A percentile compares a stretch with the other conserved stretches of the same genome.
phyloP scores from a whole-genome alignment of 139 green algal genomes.

The Coelastrella sp. region DNA sequence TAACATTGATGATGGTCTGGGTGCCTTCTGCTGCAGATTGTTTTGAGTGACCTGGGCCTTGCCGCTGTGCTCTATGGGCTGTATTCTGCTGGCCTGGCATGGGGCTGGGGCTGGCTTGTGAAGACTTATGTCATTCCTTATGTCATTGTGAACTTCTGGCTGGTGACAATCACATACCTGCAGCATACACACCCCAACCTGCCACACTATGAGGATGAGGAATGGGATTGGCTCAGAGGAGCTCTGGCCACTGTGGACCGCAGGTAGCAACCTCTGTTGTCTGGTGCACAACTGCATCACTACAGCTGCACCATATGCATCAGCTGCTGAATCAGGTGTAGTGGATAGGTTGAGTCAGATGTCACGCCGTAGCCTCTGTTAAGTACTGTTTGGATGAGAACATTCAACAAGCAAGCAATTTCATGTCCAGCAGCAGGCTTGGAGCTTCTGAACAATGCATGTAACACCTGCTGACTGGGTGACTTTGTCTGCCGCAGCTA shows the following conservation, averaged over 20 bases:
- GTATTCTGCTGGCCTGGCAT: slow-evolving; percentile 35
- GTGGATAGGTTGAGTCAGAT: too few species aligned
- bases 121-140: slow-evolving; percentile 88
- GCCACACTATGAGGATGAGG: slow-evolving; percentile 82
- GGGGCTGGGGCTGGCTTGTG: slow-evolving; percentile 77
- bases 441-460: too few species aligned
- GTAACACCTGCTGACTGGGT: too few species aligned
- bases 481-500: slow-evolving; percentile 64
- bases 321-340: too few species aligned
- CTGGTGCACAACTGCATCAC: too few species aligned
- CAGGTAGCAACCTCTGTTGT: slow-evolving; percentile 7
- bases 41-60: slow-evolving; percentile 62
- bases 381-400: not conserved
- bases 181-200: slow-evolving; percentile 91
- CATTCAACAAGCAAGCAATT: too few species aligned
- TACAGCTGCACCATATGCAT: too few species aligned
- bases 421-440: too few species aligned
- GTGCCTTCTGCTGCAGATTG: not conserved
- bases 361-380: not conserved
- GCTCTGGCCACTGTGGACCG: slow-evolving; percentile 90
- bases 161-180: slow-evolving; percentile 87
- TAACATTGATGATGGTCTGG: not conserved
- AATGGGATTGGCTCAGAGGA: slow-evolving; percentile 94
- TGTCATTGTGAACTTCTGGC: slow-evolving; percentile 90
- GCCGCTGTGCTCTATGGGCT: slow-evolving; percentile 40